Conservation (phyloP, 2,329 filamentous ascomycete species). For the Exophiala oligosperma region DNA sequence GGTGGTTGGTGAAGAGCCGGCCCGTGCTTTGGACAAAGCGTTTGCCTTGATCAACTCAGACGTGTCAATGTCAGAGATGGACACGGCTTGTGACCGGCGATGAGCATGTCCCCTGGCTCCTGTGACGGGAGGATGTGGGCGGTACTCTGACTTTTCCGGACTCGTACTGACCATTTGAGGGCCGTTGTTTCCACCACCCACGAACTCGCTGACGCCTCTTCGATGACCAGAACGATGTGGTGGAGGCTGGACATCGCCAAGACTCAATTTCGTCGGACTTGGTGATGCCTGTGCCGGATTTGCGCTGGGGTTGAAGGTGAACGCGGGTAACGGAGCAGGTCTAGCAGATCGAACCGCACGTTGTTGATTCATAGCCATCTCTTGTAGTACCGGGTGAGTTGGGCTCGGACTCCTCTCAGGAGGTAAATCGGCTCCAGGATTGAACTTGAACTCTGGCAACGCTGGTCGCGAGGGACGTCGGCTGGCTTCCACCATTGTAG, state of each 20-base stretch:
- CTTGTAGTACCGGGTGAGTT: slow-evolving; percentile 31
- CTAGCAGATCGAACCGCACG: slow-evolving; percentile 26
- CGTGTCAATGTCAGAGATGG: slow-evolving; percentile 69
- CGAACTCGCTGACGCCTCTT: slow-evolving; percentile 82
- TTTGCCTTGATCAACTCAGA: slow-evolving; percentile 66
- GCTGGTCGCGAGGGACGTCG: slow-evolving; percentile 17
- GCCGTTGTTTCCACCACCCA: slow-evolving; percentile 57
- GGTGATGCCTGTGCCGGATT: slow-evolving; percentile 19
- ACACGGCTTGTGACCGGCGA: slow-evolving; percentile 77
- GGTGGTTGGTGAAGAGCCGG: slow-evolving; percentile 60
- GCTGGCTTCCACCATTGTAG: slow-evolving; percentile 9
- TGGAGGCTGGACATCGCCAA: slow-evolving; percentile 13
- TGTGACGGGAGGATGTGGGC: slow-evolving; percentile 40
- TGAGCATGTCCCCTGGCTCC: slow-evolving; percentile 72
- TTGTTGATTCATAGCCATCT: slow-evolving; percentile 31
- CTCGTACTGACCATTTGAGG: slow-evolving; percentile 41
- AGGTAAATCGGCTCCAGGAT: slow-evolving; percentile 29
- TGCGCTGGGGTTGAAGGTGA: slow-evolving; percentile 25
- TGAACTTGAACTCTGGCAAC: slow-evolving; percentile 31
- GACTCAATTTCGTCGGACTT: slow-evolving; percentile 29
- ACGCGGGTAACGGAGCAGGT: slow-evolving; percentile 29
- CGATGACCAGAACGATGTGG: slow-evolving; percentile 55
- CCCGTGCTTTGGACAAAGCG: slow-evolving; percentile 52
- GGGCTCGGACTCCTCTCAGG: slow-evolving; percentile 23
- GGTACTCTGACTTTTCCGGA: slow-evolving; percentile 36